A percentile compares a stretch with the other conserved stretches of the same genome.
Evolutionary conservation across 2,329 filamentous ascomycete species (phyloP).

Genomic region (Pleoardoris graminearum): DNA sequence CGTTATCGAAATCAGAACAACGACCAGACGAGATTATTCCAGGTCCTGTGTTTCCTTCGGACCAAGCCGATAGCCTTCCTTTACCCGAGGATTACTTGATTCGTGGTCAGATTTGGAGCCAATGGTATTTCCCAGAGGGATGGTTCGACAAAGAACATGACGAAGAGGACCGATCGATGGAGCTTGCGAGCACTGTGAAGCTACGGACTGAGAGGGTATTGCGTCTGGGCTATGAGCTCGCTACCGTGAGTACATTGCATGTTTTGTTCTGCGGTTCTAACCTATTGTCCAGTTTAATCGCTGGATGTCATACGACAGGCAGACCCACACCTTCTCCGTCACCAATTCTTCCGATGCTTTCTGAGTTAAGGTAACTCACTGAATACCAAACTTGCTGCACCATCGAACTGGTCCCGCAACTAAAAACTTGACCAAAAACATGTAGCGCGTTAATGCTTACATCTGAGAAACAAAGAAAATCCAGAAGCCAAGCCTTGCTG

Average conservation of each 20-base stretch:
- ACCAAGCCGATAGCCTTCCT: conserved; percentile 55
- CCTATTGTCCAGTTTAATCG: conserved; percentile 23
- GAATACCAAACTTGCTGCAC: background rate
- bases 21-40: conserved; percentile 38
- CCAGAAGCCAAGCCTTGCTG: too few relatives aligned
- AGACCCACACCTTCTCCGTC: conserved; percentile 33
- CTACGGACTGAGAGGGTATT: conserved; percentile 63
- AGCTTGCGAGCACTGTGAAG: conserved; percentile 61
- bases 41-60: conserved; percentile 53
- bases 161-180: conserved; percentile 69
- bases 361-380: conserved; percentile 3
- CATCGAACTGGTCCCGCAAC: too few relatives aligned
- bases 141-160: conserved; percentile 67
- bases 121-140: conserved; percentile 60
- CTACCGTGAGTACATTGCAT: conserved; percentile 28
- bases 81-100: conserved; percentile 71
- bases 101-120: conserved; percentile 64
- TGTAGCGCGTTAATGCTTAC: too few relatives aligned
- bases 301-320: conserved; percentile 36
- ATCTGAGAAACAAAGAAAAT: too few relatives aligned
- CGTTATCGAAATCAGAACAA: conserved; percentile 47
- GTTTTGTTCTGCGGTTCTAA: conserved; percentile 14
- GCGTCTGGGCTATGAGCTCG: conserved; percentile 58
- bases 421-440: too few relatives aligned
- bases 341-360: conserved; percentile 3